These are phyloP conservation scores for Sherardia arvensis DNA, from an alignment of 257 asterid species.

Conservation along the genomic window DNA sequence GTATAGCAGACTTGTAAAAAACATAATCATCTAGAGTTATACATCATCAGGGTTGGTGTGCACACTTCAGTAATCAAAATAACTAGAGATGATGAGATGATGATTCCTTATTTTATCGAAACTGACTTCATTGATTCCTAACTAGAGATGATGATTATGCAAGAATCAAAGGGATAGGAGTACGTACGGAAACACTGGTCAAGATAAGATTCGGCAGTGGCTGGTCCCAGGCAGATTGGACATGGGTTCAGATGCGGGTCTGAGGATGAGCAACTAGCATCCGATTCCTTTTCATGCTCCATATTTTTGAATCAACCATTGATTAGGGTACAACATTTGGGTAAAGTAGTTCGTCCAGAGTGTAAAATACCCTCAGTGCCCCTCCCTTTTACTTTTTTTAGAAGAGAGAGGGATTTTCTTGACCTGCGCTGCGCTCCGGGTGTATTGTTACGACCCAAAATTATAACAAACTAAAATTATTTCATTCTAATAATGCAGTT, in stretches of 20 bases:
- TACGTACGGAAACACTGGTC: conserved; percentile 65
- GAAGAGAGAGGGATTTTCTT: too few relatives aligned
- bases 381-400: not conserved
- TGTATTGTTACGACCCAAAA: too few relatives aligned
- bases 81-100: too few relatives aligned
- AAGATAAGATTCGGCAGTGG: conserved; percentile 48
- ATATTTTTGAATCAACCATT: conserved; percentile 19
- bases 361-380: not conserved
- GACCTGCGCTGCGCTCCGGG: too few relatives aligned
- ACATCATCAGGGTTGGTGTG: not conserved
- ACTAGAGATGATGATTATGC: not conserved
- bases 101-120: not conserved
- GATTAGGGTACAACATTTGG: not conserved
- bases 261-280: conserved; percentile 20
- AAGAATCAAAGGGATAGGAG: not conserved
- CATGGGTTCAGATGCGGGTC: conserved; percentile 43
- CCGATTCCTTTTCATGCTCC: conserved; percentile 15
- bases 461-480: too few relatives aligned
- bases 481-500: too few relatives aligned
- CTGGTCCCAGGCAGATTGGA: conserved; percentile 51
- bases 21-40: too few relatives aligned
- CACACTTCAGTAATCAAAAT: not conserved
- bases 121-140: not conserved
- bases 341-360: not conserved
- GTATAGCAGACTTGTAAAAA: not conserved